Percentiles rank a stretch among this genome's conserved stretches.
phyloP scores from a whole-genome alignment of 805 yeast genomes.

The Metschnikowia aberdeeniae region DNA sequence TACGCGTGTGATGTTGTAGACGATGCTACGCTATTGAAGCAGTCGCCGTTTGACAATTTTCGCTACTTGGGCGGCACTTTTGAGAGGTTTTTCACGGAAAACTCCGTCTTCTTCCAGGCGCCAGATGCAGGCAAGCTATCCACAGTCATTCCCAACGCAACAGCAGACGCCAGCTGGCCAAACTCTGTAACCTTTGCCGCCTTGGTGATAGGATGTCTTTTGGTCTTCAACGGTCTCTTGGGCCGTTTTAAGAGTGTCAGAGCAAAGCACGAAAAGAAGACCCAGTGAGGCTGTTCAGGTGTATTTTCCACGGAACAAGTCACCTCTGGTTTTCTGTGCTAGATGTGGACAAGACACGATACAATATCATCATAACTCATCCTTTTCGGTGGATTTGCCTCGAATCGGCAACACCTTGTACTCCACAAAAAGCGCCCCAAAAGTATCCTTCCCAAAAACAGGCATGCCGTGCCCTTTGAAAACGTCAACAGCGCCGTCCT shows the following conservation, averaged over 20 bases:
- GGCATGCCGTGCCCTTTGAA: slow-evolving; percentile 89
- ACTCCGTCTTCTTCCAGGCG: slow-evolving; percentile 37
- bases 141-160: slow-evolving; percentile 13
- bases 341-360: too few relatives aligned
- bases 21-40: slow-evolving; percentile 25
- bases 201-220: slow-evolving; percentile 9
- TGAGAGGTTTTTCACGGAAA: slow-evolving; percentile 35
- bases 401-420: slow-evolving; percentile 17
- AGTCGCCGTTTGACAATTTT: slow-evolving; percentile 36
- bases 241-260: neutral
- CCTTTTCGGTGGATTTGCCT: slow-evolving; percentile 6
- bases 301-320: too few relatives aligned
- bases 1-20: slow-evolving; percentile 33
- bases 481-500: slow-evolving; percentile 68
- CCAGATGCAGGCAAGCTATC: slow-evolving; percentile 9
- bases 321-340: too few relatives aligned
- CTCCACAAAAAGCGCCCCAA: slow-evolving; percentile 22
- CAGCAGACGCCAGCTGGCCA: slow-evolving; percentile 2
- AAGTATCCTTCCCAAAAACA: slow-evolving; percentile 38
- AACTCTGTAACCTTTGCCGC: slow-evolving; percentile 11
- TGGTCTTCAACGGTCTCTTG: slow-evolving; percentile 4
- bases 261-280: neutral
- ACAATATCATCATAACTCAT: slow-evolving; percentile 13
- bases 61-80: slow-evolving; percentile 29
- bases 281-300: neutral